Base-by-base conservation (phyloP, 768 basidiomycete species). In the Lentinula detonsa region DNA sequence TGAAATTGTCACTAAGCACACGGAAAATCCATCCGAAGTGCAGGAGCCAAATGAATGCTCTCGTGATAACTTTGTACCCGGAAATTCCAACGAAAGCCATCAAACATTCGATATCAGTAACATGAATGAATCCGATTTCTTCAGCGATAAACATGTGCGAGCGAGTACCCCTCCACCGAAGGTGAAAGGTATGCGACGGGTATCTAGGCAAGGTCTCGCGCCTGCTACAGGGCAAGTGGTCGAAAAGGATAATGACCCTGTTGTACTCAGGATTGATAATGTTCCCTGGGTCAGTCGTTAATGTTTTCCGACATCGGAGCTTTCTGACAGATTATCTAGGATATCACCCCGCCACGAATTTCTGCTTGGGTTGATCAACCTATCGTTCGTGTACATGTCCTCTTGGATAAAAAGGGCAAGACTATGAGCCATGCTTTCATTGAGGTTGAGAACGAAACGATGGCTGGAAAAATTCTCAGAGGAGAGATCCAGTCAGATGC, bases 401-500 rank as follows among this genome's bases (percentile, higher is more conserved):
- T 94, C 18, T 81, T 94, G 61, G 91, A 94, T 65, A 76, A 80
- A 40, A 86, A 88, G 65, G 91, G 91, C 43, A 93, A 93, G 73
- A 94, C 92, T 0, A 78, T 87, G 58, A 90, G 88, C 63, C 91
- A 94, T 71, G 91, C 92, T 1, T 93, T 86, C 64, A 87, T 89
- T 13, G 91, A 93, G 70, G 83, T 91, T 63, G 74, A 74, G 23
- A 78, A 81, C 62, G 82, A 85, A 34, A 79, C 80, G 1, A 79
- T 81, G 31, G 88, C 88, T 11, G 84, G 86, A 50, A 79, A 83
- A 28, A 86, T 89, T 35, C 76, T 93, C 10, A 80, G 91, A 11
- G 81, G 84, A 7, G 75, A 70, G 21, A 70, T 48, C 11, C 33
- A 76, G 37, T 73, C 71, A 21, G 50, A 37, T 58, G 59, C 52